Conservation (phyloP, 176 grass and related monocot species). For the Lolium perenne region DNA sequence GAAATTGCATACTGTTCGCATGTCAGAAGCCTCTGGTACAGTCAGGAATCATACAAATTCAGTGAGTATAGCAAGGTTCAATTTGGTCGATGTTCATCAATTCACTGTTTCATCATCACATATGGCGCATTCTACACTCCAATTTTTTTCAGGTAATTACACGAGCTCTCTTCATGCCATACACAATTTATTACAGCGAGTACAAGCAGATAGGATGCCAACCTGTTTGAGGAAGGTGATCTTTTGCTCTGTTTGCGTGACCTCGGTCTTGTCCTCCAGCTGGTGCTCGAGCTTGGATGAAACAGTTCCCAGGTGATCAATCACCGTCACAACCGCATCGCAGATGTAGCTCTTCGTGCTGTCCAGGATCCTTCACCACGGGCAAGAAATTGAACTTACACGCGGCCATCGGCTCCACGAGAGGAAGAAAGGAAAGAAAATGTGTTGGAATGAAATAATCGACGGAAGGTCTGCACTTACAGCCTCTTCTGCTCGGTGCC, state of each 20-base stretch:
- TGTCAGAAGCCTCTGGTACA: conserved; percentile 78
- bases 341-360: conserved; percentile 86
- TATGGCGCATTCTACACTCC: not conserved
- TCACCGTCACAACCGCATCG: conserved; percentile 73
- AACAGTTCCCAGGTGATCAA: conserved; percentile 86
- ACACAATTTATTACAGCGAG: not conserved
- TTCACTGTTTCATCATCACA: not conserved
- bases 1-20: conserved; percentile 75
- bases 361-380: conserved; percentile 61
- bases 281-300: conserved; percentile 85
- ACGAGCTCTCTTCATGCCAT: too few species aligned
- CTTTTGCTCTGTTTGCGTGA: conserved; percentile 61
- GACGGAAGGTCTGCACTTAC: conserved; percentile 44
- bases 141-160: not conserved
- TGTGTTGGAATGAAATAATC: too few species aligned
- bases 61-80: not conserved
- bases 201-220: not conserved
- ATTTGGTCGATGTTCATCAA: not conserved
- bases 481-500: conserved; percentile 60
- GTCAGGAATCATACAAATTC: conserved; percentile 11
- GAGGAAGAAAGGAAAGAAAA: too few species aligned
- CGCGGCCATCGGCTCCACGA: not conserved
- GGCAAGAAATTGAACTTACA: not conserved
- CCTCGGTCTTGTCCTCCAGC: conserved; percentile 53
- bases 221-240: conserved; percentile 82